Evolutionary conservation across 73 alveolate genomes (phyloP).

Genomic region (Paramecium primaurelia): DNA sequence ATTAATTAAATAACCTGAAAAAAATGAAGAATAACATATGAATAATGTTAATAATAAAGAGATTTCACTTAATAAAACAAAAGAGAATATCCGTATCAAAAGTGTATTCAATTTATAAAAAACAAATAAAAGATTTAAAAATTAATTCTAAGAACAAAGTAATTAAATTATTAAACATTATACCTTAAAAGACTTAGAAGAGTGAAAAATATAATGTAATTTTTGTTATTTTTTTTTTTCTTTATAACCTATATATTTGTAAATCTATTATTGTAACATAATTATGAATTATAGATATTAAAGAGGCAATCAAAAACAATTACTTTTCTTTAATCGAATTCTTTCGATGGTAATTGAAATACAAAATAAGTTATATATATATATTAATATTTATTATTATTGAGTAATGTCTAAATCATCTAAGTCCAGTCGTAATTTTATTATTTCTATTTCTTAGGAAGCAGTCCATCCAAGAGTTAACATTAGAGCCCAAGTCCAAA

Average conservation of each 20-base stretch:
- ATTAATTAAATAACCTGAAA: background rate
- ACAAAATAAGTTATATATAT: background rate
- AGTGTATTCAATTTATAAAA: background rate
- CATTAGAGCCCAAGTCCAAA: constrained; percentile 1
- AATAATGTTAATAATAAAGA: background rate
- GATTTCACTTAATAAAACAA: background rate
- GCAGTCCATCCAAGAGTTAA: constrained; percentile 23
- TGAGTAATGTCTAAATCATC: constrained; percentile 14
- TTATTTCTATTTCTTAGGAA: background rate
- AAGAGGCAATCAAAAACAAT: background rate
- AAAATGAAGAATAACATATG: background rate
- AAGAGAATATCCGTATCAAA: constrained; percentile 5
- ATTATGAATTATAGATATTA: background rate
- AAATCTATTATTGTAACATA: background rate
- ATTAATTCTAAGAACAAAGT: background rate
- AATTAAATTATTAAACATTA: constrained; percentile 15
- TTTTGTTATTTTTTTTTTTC: background rate
- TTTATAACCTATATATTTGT: background rate
- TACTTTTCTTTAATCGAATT: background rate
- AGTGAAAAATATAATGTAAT: background rate
- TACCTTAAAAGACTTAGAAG: constrained; percentile 20
- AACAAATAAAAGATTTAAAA: background rate
- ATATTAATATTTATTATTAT: background rate
- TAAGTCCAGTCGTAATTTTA: background rate
- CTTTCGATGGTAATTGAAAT: background rate